Conservation (phyloP, 2,329 filamentous ascomycete species). For the Talaromyces verruculosus region DNA sequence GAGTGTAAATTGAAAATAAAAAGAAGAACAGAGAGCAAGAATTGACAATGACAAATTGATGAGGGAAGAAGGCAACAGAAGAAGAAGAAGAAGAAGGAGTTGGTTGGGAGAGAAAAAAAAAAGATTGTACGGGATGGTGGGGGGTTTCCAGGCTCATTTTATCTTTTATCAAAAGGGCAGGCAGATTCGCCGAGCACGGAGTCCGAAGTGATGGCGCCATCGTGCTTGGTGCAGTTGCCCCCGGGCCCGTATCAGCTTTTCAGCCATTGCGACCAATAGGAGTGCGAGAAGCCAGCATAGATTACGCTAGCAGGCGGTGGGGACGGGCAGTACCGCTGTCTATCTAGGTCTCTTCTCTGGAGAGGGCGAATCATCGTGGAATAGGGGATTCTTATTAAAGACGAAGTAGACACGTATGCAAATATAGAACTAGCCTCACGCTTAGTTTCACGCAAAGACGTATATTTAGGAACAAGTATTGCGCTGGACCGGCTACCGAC, state of each 20-base stretch:
- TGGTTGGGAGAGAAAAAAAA: constrained; percentile 32
- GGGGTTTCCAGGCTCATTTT: constrained; percentile 29
- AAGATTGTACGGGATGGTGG: constrained; percentile 23
- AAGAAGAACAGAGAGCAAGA: constrained; percentile 24
- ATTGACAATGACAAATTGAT: constrained; percentile 21
- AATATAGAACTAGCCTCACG: background rate
- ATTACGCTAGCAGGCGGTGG: constrained; percentile 28
- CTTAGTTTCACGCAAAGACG: background rate
- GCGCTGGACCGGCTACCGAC: constrained; percentile 11
- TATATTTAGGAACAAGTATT: background rate
- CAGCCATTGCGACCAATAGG: background rate
- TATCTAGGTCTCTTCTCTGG: background rate
- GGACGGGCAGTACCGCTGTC: constrained; percentile 24
- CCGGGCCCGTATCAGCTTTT: constrained; percentile 11
- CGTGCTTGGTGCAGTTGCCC: background rate
- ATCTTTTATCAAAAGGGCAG: constrained; percentile 12
- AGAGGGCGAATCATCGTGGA: background rate
- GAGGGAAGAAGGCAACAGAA: constrained; percentile 26
- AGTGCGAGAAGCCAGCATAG: background rate
- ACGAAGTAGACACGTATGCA: background rate
- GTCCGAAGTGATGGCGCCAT: constrained; percentile 23
- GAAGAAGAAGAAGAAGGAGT: constrained; percentile 31
- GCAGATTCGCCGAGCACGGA: constrained; percentile 22
- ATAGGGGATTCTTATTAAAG: background rate
- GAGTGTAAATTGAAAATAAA: constrained; percentile 28